Conservation (phyloP, 495 filamentous ascomycete genomes). For the Trichoderma erinaceum region DNA sequence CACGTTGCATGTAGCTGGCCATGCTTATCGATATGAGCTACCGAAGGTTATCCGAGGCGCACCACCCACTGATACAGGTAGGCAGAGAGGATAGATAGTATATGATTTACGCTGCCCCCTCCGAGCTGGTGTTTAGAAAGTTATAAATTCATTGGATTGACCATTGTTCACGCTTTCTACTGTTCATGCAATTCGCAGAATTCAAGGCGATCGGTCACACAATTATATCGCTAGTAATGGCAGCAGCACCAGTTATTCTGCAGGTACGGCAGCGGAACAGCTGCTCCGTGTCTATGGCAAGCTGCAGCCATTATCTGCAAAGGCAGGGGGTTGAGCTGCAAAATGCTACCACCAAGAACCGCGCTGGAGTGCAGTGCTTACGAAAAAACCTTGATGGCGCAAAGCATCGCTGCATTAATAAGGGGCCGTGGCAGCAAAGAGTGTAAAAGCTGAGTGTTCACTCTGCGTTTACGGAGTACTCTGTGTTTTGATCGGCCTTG, state of each 20-base stretch:
- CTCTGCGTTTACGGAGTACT: too few species aligned
- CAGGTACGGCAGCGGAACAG: not conserved
- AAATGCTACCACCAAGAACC: not conserved
- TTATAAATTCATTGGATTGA: not conserved
- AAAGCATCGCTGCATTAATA: conserved; percentile 1
- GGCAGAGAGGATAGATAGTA: not conserved
- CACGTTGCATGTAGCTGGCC: not conserved
- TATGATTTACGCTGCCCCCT: not conserved
- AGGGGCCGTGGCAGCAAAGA: not conserved
- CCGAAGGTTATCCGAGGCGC: not conserved
- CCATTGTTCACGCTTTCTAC: not conserved
- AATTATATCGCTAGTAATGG: not conserved
- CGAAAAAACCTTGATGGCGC: not conserved
- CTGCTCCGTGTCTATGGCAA: not conserved
- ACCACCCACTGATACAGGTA: too few species aligned
- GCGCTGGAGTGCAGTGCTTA: not conserved
- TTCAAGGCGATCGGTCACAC: not conserved
- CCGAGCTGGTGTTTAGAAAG: not conserved
- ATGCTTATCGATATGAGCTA: conserved; percentile 9
- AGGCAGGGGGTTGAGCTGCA: not conserved
- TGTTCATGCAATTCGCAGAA: not conserved
- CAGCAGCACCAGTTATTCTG: not conserved
- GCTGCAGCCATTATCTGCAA: not conserved
- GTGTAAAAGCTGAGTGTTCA: too few species aligned
- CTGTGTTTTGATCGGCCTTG: too few species aligned